phyloP scores from a whole-genome alignment of 805 yeast genomes.

The Lipomyces japonicus region DNA sequence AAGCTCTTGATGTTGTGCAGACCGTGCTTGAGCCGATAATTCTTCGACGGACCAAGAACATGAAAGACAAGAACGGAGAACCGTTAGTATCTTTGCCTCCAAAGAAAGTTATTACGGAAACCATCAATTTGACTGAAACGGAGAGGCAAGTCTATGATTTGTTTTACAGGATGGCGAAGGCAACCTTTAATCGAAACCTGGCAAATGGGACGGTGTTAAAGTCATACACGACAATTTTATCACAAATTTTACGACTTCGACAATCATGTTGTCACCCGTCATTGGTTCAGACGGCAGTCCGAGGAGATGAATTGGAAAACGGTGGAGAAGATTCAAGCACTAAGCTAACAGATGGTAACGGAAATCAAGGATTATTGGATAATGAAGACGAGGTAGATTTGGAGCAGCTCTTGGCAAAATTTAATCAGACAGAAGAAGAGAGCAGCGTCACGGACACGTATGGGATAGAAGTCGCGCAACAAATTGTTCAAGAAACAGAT shows the following conservation, averaged over 20 bases:
- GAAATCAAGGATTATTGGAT: conserved; percentile 21
- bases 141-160: conserved; percentile 66
- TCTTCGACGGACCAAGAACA: conserved; percentile 78
- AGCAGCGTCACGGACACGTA: conserved; percentile 17
- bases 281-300: conserved; percentile 47
- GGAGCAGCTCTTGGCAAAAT: conserved; percentile 24
- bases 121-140: conserved; percentile 58
- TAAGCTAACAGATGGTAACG: conserved; percentile 15
- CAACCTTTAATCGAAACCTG: conserved; percentile 34
- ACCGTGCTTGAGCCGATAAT: conserved; percentile 79
- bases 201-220: conserved; percentile 59
- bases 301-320: conserved; percentile 44
- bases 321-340: conserved; percentile 18
- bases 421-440: conserved; percentile 14
- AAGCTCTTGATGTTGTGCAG: conserved; percentile 80
- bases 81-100: conserved; percentile 73
- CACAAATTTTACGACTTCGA: conserved; percentile 76
- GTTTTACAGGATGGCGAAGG: conserved; percentile 63
- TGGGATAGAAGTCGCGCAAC: conserved; percentile 33
- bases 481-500: conserved; percentile 38
- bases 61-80: conserved; percentile 69
- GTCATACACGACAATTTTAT: conserved; percentile 71
- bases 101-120: conserved; percentile 67
- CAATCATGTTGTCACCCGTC: conserved; percentile 86
- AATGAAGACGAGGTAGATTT: conserved; percentile 32